Evolutionary conservation across 257 asterid species (phyloP).

Genomic region (Anisodus acutangulus): DNA sequence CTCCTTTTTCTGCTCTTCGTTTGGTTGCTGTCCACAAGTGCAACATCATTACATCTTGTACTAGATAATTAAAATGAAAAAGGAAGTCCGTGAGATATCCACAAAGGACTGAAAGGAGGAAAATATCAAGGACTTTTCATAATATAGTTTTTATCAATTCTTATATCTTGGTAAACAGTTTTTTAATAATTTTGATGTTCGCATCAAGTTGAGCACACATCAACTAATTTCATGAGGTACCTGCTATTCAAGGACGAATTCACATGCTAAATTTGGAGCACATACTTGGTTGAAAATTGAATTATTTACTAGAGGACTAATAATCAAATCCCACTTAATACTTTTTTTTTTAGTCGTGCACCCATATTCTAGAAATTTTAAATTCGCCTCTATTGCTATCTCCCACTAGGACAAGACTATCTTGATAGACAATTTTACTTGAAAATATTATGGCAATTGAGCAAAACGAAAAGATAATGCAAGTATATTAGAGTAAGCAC

Average conservation of each 20-base stretch:
- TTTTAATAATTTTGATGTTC: background rate
- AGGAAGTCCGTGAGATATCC: constrained; percentile 4
- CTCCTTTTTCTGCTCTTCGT: constrained; percentile 43
- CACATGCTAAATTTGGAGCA: no score
- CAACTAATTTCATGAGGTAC: background rate
- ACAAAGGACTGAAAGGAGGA: background rate
- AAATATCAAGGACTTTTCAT: background rate
- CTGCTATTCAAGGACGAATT: background rate
- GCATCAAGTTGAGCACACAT: background rate
- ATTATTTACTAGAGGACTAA: no score
- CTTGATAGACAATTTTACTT: no score
- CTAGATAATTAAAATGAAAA: background rate
- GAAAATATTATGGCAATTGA: no score
- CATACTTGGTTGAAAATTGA: no score
- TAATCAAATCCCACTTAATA: background rate
- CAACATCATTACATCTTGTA: constrained; percentile 33
- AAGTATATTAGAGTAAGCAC: background rate
- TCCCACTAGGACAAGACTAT: no score
- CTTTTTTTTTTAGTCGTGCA: no score
- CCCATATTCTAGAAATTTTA: no score
- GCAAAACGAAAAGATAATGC: background rate
- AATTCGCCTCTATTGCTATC: no score
- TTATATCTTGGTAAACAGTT: background rate
- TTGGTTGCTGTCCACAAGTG: constrained; percentile 42
- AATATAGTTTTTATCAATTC: background rate